Evolutionary conservation across 148 eudicot genomes (phyloP).

Genomic region (Diospyros kaki): DNA sequence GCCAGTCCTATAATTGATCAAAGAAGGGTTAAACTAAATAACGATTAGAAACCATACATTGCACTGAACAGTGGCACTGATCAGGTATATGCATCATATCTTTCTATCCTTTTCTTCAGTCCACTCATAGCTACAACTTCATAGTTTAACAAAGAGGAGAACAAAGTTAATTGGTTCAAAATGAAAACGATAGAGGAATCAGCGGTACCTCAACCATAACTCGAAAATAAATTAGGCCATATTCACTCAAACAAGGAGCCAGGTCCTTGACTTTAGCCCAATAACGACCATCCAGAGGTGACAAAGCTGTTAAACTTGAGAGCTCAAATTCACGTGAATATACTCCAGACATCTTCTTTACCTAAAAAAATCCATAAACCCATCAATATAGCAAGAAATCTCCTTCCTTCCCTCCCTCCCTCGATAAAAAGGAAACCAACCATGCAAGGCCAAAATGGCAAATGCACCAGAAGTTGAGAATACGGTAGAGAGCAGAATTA

Average conservation of each 20-base stretch:
- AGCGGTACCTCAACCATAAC: constrained; percentile 69
- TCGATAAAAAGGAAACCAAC: not conserved
- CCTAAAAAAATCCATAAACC: constrained; percentile 25
- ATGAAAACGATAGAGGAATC: not conserved
- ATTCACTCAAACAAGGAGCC: constrained; percentile 83
- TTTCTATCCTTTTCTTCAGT: not conserved
- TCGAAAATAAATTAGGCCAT: constrained; percentile 68
- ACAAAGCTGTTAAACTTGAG: constrained; percentile 61
- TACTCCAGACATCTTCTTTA: constrained; percentile 31
- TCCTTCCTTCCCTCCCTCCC: too few relatives aligned
- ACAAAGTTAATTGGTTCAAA: not conserved
- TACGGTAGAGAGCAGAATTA: not conserved
- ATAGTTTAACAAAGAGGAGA: not conserved
- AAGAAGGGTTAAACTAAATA: too few relatives aligned
- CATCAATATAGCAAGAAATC: not conserved
- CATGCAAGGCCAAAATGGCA: not conserved
- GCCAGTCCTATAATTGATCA: not conserved
- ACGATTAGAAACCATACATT: not conserved
- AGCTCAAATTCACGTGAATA: constrained; percentile 45
- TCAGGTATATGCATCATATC: not conserved
- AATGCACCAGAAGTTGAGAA: not conserved
- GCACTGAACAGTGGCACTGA: not conserved
- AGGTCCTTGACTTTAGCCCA: constrained; percentile 76
- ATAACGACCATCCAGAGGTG: constrained; percentile 87
- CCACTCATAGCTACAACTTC: not conserved